Evolutionary conservation across 768 basidiomycete species (phyloP), one percentile per base, ranked within the genome.

Genomic region (Kwoniella dendrophila): DNA sequence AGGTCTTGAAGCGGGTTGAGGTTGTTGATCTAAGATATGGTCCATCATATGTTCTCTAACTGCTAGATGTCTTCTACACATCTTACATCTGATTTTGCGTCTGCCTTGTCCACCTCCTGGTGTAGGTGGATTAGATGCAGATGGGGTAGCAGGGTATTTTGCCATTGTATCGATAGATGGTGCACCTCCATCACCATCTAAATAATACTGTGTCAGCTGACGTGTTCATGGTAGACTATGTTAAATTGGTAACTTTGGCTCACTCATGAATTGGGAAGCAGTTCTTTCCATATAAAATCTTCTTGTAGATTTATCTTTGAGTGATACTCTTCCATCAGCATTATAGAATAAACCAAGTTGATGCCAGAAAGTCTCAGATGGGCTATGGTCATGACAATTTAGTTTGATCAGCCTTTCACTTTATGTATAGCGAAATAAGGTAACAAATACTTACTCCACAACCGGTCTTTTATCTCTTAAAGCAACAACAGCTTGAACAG

Each of bases 31-130:
- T 53, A 78, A 66, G 32, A 78, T 78, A 48, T 94, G 92, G 76
- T 92, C 89, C 48, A 92, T 84, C 90, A 97, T 92, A 75, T 96
- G 90, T 73, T 93, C 91, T n/a, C 89, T 83, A 0, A 90, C 85
- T 0, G 93, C 93, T 14, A 97, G 83, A 70, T 92, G 90, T 62
- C 88, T 87, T 71, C 90, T 83, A 82, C 93, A 95, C 87, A 89
- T 90, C 79, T 90, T 92, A 80, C 93, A 96, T 73, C 93, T 83
- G 72, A 96, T 92, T 40, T 88, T 84, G 40, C 86, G 82, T 38
- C 82, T 81, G 3, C 83, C 84, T 14, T 84, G 51, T 75, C 67
- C 70, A 14, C 75, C 83, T 34, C 81, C 81, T 0, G 90, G 87
- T 0, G 88, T 87, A 3, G 83, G 77, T 1, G 87, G 85, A 0